phyloP scores from a whole-genome alignment of 2,329 filamentous ascomycete species.

The Fusarium sp. region DNA sequence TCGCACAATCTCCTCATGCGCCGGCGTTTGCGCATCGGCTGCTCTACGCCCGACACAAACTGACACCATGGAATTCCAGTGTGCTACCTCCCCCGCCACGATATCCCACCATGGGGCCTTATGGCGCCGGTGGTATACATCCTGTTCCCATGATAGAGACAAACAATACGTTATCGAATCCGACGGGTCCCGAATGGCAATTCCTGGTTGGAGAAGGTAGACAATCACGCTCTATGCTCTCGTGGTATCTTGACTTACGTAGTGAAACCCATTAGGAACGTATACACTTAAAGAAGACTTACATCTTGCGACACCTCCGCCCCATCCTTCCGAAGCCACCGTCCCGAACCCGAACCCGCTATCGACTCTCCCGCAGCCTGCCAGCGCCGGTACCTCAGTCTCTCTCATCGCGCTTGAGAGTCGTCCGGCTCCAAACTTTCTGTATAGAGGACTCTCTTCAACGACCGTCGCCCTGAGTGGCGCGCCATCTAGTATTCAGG shows the following conservation, averaged over 20 bases:
- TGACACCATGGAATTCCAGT: conserved; percentile 55
- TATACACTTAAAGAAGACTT: conserved; percentile 93
- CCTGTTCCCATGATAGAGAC: conserved; percentile 87
- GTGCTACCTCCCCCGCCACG: conserved; percentile 87
- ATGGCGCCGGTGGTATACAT: conserved; percentile 74
- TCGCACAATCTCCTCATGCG: not conserved
- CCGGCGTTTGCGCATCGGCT: not conserved
- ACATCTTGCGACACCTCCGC: conserved; percentile 90
- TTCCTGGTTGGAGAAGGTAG: conserved; percentile 92
- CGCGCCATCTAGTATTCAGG: conserved; percentile 63
- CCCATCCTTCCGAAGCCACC: conserved; percentile 93
- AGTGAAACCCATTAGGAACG: conserved; percentile 67
- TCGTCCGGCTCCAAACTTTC: conserved; percentile 62
- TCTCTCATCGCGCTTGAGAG: conserved; percentile 79
- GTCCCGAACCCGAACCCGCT: conserved; percentile 90
- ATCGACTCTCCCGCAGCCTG: conserved; percentile 84
- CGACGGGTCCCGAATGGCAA: conserved; percentile 84
- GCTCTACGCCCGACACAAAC: conserved; percentile 26
- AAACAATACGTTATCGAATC: conserved; percentile 86
- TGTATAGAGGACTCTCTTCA: conserved; percentile 64
- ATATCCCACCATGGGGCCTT: conserved; percentile 79
- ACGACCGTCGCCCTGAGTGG: conserved; percentile 58
- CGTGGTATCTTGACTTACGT: conserved; percentile 16
- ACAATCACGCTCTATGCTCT: not conserved
- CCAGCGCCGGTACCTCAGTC: conserved; percentile 83